Conservation (phyloP, 257 asterid species). For the Ligustrum vulgare region DNA sequence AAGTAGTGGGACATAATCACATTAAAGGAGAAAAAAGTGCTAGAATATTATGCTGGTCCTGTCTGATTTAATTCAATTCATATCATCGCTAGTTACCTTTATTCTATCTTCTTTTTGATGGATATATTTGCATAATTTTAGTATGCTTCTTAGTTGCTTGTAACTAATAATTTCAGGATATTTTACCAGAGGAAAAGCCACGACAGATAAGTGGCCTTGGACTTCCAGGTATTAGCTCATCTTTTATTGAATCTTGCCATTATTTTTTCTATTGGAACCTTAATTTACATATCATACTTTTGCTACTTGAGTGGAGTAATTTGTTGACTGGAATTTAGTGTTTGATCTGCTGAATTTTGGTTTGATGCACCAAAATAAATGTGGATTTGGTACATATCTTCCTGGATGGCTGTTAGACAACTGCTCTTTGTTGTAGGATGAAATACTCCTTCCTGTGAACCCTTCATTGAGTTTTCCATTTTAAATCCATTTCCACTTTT, state of each 20-base stretch:
- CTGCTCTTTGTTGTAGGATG: slow-evolving; percentile 10
- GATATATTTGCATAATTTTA: slow-evolving; percentile 12
- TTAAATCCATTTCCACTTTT: slow-evolving; percentile 16
- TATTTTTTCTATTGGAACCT: neutral
- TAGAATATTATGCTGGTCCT: slow-evolving; percentile 16
- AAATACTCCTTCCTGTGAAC: neutral
- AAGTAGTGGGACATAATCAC: neutral
- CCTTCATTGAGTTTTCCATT: slow-evolving; percentile 4
- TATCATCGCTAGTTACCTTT: neutral
- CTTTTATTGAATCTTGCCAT: neutral
- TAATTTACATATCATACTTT: neutral
- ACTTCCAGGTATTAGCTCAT: slow-evolving; percentile 73
- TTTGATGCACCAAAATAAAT: neutral
- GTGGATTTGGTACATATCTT: neutral
- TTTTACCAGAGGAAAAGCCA: slow-evolving; percentile 80
- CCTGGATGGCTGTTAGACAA: neutral
- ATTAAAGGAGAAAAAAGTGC: slow-evolving; percentile 1
- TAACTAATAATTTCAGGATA: slow-evolving; percentile 53
- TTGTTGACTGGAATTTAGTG: slow-evolving; percentile 2
- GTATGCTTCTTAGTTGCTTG: slow-evolving; percentile 15
- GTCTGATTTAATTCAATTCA: slow-evolving; percentile 2
- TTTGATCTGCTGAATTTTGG: slow-evolving; percentile 9
- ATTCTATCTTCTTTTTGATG: slow-evolving; percentile 1
- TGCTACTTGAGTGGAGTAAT: slow-evolving; percentile 11
- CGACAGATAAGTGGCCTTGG: slow-evolving; percentile 88